Conservation (phyloP, 2,329 filamentous ascomycete species). For the Fusarium brachygibbosum region DNA sequence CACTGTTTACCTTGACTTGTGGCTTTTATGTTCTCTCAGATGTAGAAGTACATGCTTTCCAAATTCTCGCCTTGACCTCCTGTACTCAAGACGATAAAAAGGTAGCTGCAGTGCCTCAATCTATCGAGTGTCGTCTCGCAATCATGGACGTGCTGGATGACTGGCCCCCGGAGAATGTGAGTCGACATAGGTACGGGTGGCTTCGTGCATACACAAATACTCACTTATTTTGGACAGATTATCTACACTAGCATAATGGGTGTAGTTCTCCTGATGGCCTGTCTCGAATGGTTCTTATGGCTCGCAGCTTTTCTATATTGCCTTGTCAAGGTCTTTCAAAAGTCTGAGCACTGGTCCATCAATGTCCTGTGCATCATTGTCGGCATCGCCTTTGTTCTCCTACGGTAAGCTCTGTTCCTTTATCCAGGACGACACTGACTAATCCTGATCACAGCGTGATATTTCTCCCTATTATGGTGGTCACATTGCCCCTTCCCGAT, state of each 20-base stretch:
- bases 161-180: constrained; percentile 65
- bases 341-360: constrained; percentile 90
- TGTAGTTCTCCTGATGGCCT: constrained; percentile 83
- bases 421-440: neutral
- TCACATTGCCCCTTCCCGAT: constrained; percentile 86
- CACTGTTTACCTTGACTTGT: neutral
- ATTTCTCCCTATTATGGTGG: constrained; percentile 94
- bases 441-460: constrained; percentile 69
- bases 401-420: constrained; percentile 70
- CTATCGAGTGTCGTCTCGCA: constrained; percentile 1
- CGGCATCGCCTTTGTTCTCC: constrained; percentile 76
- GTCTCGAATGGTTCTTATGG: constrained; percentile 96
- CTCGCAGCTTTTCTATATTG: constrained; percentile 95
- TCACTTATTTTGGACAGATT: constrained; percentile 69
- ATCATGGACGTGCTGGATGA: constrained; percentile 60
- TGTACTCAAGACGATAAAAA: neutral
- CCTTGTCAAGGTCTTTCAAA: constrained; percentile 86
- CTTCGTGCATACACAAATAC: neutral
- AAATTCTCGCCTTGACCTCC: neutral
- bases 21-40: neutral
- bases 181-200: constrained; percentile 23
- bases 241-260: constrained; percentile 87
- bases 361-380: constrained; percentile 82
- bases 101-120: neutral
- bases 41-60: neutral